phyloP scores from a whole-genome alignment of 352 stramenopile species.

The Phytophthora foliorum region DNA sequence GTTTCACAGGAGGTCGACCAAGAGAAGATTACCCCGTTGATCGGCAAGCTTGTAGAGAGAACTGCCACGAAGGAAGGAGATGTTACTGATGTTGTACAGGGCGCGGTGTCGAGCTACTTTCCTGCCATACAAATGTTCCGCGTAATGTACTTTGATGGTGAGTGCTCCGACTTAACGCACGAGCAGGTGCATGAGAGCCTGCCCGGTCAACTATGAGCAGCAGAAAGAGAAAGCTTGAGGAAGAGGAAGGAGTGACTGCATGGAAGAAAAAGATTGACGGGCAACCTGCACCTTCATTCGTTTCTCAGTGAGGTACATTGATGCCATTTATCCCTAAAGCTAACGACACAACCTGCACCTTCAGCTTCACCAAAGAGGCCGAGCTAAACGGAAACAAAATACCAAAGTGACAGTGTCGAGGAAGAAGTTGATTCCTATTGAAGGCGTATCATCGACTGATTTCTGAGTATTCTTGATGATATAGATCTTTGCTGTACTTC shows the following conservation, averaged over 20 bases:
- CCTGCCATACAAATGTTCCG: constrained; percentile 81
- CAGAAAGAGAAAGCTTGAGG: not conserved
- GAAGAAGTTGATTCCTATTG: no score
- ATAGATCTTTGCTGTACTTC: not conserved
- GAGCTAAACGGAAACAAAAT: no score
- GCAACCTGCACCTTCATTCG: no score
- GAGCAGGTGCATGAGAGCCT: constrained; percentile 4
- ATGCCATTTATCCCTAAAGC: no score
- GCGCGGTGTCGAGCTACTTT: constrained; percentile 76
- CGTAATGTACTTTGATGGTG: constrained; percentile 66
- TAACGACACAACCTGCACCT: not conserved
- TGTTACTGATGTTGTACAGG: constrained; percentile 44
- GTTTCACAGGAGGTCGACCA: constrained; percentile 28
- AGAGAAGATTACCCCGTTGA: constrained; percentile 56
- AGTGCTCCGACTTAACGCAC: constrained; percentile 66
- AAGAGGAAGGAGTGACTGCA: no score
- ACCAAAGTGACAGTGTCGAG: no score
- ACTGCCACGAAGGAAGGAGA: constrained; percentile 39
- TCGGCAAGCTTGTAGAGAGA: constrained; percentile 56
- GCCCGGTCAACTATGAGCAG: no score
- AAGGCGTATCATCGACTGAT: no score
- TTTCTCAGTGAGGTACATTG: no score
- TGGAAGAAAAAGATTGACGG: no score
- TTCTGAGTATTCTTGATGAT: no score
- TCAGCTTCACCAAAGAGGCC: not conserved